Evolutionary conservation across 768 basidiomycete species (phyloP).

Genomic region (Imleria badia): DNA sequence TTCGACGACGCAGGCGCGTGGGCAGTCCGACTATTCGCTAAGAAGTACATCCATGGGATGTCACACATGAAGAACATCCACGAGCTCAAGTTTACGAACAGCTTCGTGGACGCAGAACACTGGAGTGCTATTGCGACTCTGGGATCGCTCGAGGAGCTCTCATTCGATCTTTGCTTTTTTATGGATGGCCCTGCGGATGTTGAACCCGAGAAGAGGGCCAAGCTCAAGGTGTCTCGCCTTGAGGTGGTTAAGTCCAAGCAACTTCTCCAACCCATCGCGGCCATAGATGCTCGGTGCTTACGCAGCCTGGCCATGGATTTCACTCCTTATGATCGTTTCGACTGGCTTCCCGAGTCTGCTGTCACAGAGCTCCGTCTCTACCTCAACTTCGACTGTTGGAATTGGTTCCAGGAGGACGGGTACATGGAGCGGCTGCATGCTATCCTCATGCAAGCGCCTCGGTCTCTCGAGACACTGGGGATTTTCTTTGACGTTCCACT

Average conservation of each 20-base stretch:
- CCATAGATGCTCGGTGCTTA: not conserved
- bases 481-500: not conserved
- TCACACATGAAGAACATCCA: slow-evolving; percentile 20
- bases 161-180: slow-evolving; percentile 7
- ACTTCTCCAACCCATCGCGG: not conserved
- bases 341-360: not conserved
- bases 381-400: no score
- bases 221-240: slow-evolving; percentile 11
- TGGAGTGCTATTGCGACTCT: slow-evolving; percentile 16
- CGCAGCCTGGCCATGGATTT: not conserved
- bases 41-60: slow-evolving; percentile 4
- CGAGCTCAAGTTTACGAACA: slow-evolving; percentile 6
- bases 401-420: no score
- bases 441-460: not conserved
- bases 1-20: not conserved
- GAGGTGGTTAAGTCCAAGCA: not conserved
- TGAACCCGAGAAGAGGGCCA: not conserved
- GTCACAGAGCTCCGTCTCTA: slow-evolving; percentile 3
- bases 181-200: not conserved
- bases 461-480: not conserved
- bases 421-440: not conserved
- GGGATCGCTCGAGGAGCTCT: slow-evolving; percentile 14
- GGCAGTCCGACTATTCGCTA: not conserved
- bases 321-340: not conserved
- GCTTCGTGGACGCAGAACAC: slow-evolving; percentile 11